Conservation (phyloP, 116 monocot genomes). For the Phalaenopsis hybrid region DNA sequence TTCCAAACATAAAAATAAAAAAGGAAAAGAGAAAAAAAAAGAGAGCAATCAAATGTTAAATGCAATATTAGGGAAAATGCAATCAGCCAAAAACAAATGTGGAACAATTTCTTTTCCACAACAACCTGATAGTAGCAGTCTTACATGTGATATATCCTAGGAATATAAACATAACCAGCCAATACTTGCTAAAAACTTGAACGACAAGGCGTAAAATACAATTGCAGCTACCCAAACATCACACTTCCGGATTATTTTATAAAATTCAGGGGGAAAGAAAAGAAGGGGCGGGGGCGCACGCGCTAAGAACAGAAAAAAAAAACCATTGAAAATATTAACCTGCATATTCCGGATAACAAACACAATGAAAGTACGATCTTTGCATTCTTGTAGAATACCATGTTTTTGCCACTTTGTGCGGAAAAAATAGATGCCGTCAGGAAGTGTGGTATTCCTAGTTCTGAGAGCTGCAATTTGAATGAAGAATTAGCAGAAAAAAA, state of each 20-base stretch:
- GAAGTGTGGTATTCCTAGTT: constrained; percentile 88
- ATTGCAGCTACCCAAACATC: neutral
- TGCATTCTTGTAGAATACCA: constrained; percentile 54
- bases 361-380: constrained; percentile 67
- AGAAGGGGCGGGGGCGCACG: too few species aligned
- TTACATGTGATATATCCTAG: neutral
- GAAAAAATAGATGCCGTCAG: constrained; percentile 89
- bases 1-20: neutral
- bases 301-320: neutral
- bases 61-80: neutral
- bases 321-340: constrained; percentile 38
- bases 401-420: constrained; percentile 69
- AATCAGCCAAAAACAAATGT: neutral
- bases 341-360: constrained; percentile 79
- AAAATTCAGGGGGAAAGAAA: neutral
- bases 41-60: neutral
- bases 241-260: neutral
- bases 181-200: neutral
- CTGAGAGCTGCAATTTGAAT: constrained; percentile 57
- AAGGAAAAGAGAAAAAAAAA: neutral
- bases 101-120: neutral
- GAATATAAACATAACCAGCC: neutral
- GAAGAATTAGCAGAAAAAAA: constrained; percentile 8
- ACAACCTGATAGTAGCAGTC: neutral
- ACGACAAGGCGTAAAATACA: neutral